Evolutionary conservation across 208 protist species (phyloP), one percentile per base, ranked within the genome.

Genomic region (Lotmaria passim): DNA sequence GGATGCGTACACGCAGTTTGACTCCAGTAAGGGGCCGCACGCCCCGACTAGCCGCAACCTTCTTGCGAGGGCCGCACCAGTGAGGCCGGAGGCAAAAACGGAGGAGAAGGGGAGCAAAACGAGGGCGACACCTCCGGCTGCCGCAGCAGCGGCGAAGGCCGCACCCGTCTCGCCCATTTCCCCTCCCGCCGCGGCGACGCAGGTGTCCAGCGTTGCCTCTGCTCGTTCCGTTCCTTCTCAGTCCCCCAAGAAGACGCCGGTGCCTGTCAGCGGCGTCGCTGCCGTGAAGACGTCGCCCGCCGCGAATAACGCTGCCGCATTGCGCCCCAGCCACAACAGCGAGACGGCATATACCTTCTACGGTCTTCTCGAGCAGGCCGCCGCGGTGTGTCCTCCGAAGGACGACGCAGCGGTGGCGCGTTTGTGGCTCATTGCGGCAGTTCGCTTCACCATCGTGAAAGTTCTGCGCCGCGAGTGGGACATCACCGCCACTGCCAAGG

Each of bases 371-470:
- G 39, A 46, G 33, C 59, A 61, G 28, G 39, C 52, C 17, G 59
- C 60, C 21, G 60, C 59, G 21, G 19, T 3, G 4, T 55, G 6
- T 6, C 41, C 26, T 21, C 28, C 57, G 41, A n/a, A 57, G 19
- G 26, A 36, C 46, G 72, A 67, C 38, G 53, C n/a, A 0, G 53
- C 33, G 4, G 50, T 86, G 31, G 57, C 58, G 0, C 75, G 77
- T 31, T 50, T 46, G 26, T 86, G 81, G 81, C 68, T 79, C 60
- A 38, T 55, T 12, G 77, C 64, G 14, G 31, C 44, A 8, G 48
- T 86, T 44, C 78, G 74, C 61, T 75, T 78, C 68, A 74, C 73
- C n/a, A 38, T 70, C 19, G 12, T 78, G 58, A 73, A 72, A 56
- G 39, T 86, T 38, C 48, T 73, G 31, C 66, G 48, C 26, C 56